phyloP scores from a whole-genome alignment of 768 basidiomycete species.

The Suillus sp. region DNA sequence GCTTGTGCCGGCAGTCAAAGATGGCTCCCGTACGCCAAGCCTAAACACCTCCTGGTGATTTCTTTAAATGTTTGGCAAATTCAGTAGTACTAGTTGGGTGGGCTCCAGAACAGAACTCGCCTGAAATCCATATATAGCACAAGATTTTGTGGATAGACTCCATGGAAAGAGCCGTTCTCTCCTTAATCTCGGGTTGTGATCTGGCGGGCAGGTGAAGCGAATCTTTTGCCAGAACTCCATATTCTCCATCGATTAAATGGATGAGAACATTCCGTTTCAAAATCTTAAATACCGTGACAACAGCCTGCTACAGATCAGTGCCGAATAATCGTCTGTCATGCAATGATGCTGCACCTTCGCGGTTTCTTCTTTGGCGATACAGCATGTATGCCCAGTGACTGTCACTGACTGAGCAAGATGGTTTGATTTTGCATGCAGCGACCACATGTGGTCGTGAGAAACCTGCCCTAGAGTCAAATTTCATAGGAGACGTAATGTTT shows the following conservation, averaged over 20 bases:
- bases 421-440: neutral
- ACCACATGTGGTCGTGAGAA: neutral
- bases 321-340: neutral
- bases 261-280: neutral
- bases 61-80: neutral
- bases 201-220: neutral
- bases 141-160: neutral
- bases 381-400: neutral
- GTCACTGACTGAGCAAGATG: neutral
- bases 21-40: neutral
- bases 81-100: neutral
- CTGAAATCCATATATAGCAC: neutral
- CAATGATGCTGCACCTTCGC: neutral
- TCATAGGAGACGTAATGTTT: constrained; percentile 30
- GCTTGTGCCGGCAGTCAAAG: neutral
- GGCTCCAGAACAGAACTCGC: neutral
- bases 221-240: too few relatives aligned
- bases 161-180: neutral
- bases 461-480: constrained; percentile 31
- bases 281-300: neutral
- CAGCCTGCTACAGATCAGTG: neutral
- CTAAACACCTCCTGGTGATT: neutral
- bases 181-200: too few relatives aligned
- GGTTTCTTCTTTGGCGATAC: too few relatives aligned
- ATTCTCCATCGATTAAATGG: neutral